Conservation (phyloP, 257 asterid species). For the Solanum rostratum region DNA sequence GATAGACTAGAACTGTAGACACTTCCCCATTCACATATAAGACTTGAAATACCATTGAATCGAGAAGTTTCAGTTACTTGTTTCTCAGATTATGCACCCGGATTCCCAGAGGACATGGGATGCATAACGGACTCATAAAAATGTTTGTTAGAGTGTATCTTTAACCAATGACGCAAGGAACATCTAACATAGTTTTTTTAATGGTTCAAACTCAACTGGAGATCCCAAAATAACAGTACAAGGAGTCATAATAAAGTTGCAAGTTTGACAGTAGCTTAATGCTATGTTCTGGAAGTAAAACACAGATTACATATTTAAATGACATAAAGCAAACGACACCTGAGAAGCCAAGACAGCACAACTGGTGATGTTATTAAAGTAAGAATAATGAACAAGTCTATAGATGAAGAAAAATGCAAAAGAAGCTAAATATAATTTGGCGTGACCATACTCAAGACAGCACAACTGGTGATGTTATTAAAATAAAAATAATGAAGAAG, state of each 20-base stretch:
- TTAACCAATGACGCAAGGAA: background rate
- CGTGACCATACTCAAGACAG: background rate
- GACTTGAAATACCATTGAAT: background rate
- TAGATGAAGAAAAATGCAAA: background rate
- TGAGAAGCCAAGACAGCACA: background rate
- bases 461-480: background rate
- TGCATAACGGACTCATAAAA: background rate
- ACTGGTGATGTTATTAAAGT: background rate
- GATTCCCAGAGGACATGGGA: background rate
- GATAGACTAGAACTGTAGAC: background rate
- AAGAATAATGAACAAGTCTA: background rate
- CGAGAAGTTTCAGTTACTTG: background rate
- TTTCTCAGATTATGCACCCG: background rate
- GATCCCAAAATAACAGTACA: background rate
- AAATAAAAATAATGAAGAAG: background rate
- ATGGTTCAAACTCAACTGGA: background rate
- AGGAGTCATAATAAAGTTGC: background rate
- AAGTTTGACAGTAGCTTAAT: background rate
- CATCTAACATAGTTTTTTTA: background rate
- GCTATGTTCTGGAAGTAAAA: background rate
- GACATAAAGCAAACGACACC: background rate
- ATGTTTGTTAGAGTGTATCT: background rate
- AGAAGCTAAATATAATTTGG: background rate
- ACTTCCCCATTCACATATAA: background rate
- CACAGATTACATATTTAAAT: background rate